Conservation (phyloP, 2,329 filamentous ascomycete genomes). For the Fusarium sp. region DNA sequence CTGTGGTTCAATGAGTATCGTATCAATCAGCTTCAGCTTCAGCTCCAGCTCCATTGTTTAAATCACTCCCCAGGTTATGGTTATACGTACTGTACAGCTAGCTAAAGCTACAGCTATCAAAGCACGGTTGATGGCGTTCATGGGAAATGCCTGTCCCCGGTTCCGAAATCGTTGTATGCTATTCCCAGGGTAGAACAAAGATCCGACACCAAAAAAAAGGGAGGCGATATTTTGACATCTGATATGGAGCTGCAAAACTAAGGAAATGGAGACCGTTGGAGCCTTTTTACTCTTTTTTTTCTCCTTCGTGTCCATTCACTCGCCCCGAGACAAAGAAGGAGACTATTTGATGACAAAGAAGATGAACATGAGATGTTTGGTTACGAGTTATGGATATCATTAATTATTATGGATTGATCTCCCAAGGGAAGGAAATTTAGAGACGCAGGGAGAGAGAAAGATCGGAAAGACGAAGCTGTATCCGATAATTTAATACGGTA, state of each 20-base stretch:
- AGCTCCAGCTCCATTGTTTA: not conserved
- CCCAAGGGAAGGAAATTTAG: slow-evolving; percentile 35
- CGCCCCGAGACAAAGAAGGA: slow-evolving; percentile 29
- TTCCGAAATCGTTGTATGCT: slow-evolving; percentile 32
- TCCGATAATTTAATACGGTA: slow-evolving; percentile 24
- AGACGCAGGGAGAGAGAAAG: slow-evolving; percentile 25
- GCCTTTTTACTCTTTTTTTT: slow-evolving; percentile 6
- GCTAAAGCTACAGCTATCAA: not conserved
- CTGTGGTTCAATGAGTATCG: not conserved
- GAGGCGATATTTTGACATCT: slow-evolving; percentile 38
- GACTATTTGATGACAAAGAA: slow-evolving; percentile 25
- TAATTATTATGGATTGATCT: slow-evolving; percentile 7
- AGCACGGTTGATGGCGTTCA: slow-evolving; percentile 32
- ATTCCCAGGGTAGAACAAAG: slow-evolving; percentile 38
- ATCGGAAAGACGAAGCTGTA: slow-evolving; percentile 21
- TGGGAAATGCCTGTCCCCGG: slow-evolving; percentile 40
- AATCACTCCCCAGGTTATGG: slow-evolving; percentile 14
- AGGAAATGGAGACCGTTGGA: slow-evolving; percentile 25
- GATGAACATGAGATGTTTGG: slow-evolving; percentile 5
- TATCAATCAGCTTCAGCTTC: not conserved
- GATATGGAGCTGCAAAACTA: slow-evolving; percentile 29
- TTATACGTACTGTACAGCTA: slow-evolving; percentile 1
- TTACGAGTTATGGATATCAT: slow-evolving; percentile 14
- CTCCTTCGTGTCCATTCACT: not conserved
- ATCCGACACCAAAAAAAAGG: slow-evolving; percentile 35